These are phyloP conservation scores for Aspergillus cejpii DNA, from an alignment of 2,329 filamentous ascomycete genomes.

Conservation along the genomic window DNA sequence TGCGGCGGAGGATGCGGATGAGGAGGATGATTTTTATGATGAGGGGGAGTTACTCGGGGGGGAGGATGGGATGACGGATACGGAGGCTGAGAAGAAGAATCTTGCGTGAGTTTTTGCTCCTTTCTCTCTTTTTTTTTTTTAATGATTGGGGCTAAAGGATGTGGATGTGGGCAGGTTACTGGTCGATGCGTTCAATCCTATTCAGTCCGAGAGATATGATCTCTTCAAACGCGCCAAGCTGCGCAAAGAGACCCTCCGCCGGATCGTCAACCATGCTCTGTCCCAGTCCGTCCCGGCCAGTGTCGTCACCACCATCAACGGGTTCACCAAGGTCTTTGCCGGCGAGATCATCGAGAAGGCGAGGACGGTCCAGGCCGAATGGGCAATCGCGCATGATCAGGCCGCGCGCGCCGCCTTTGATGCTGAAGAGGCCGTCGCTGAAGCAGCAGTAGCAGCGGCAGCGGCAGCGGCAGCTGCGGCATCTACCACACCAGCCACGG, in stretches of 20 bases:
- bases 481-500: conserved; percentile 1
- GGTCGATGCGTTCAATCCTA: conserved; percentile 43
- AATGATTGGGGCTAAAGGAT: conserved; percentile 1
- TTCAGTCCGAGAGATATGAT: conserved; percentile 46
- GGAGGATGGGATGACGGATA: conserved; percentile 43
- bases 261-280: conserved; percentile 60
- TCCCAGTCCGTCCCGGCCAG: conserved; percentile 60
- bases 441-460: conserved; percentile 44
- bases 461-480: conserved; percentile 12
- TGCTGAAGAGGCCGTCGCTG: conserved; percentile 42
- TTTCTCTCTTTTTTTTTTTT: conserved; percentile 7
- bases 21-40: conserved; percentile 46
- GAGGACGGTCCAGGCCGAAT: conserved; percentile 53
- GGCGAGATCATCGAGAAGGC: conserved; percentile 61
- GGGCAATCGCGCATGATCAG: conserved; percentile 46
- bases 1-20: conserved; percentile 26
- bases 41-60: conserved; percentile 42
- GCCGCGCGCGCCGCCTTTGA: conserved; percentile 50
- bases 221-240: conserved; percentile 46
- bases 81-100: conserved; percentile 48
- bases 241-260: conserved; percentile 45
- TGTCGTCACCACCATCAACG: conserved; percentile 58
- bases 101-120: conserved; percentile 37
- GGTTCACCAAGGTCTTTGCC: conserved; percentile 61
- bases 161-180: conserved; percentile 31